Conservation (phyloP, 129 eudicot species). For the Centrapalus pauciflorus region DNA sequence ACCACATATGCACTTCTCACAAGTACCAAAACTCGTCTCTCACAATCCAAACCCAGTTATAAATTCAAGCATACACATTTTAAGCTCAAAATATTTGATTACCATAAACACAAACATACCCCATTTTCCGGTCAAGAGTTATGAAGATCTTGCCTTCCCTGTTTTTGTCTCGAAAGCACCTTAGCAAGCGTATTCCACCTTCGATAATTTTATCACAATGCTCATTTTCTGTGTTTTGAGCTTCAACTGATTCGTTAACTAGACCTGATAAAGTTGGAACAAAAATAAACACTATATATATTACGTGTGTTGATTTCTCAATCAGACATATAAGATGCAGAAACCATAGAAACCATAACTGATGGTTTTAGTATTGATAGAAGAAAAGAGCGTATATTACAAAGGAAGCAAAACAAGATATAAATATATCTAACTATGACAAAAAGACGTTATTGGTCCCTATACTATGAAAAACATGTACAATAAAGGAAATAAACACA, state of each 20-base stretch:
- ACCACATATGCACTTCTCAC: neutral
- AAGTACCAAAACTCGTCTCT: neutral
- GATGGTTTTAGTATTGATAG: no score
- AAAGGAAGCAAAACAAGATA: no score
- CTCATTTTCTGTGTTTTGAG: neutral
- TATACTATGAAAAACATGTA: no score
- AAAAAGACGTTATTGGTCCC: no score
- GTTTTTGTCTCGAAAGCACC: conserved; percentile 2
- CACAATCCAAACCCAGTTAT: neutral
- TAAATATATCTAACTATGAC: no score
- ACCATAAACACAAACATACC: conserved; percentile 9
- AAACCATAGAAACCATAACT: no score
- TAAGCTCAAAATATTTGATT: neutral
- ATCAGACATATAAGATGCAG: no score
- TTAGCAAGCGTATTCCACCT: conserved; percentile 1
- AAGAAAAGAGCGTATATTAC: no score
- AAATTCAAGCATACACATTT: neutral
- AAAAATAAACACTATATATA: no score
- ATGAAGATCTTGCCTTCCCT: neutral
- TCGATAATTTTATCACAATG: neutral
- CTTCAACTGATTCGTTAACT: neutral
- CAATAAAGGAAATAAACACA: no score
- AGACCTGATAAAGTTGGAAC: neutral
- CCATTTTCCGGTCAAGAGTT: neutral
- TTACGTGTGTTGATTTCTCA: no score